A percentile compares a stretch with the other conserved stretches of the same genome.
Evolutionary conservation across 108 stramenopile species (phyloP).

Genomic region (Parietichytrium sp.): DNA sequence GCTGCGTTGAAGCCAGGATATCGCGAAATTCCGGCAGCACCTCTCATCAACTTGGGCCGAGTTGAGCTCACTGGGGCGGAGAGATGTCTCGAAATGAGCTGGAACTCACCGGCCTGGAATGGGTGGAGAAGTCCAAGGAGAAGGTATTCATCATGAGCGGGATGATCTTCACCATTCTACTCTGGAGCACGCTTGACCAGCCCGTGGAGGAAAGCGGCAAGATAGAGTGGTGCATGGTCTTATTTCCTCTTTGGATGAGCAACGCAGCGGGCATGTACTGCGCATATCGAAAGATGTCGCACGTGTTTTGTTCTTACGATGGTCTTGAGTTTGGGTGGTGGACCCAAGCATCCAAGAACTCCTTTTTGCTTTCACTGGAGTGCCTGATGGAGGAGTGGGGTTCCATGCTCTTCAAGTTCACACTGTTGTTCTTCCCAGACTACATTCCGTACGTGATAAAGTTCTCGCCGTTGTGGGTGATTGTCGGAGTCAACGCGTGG

Average conservation of each 20-base stretch:
- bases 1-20: too few relatives aligned
- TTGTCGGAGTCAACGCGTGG: not conserved
- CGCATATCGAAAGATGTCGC: too few relatives aligned
- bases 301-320: too few relatives aligned
- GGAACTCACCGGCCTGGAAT: too few relatives aligned
- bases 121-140: too few relatives aligned
- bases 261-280: not conserved
- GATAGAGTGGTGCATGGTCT: not conserved
- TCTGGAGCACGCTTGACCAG: slow-evolving; percentile 16
- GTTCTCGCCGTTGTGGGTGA: not conserved
- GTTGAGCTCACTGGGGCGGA: too few relatives aligned
- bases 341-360: not conserved
- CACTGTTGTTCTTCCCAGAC: not conserved
- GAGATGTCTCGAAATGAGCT: too few relatives aligned
- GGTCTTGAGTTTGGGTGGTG: not conserved
- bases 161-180: not conserved
- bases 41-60: too few relatives aligned
- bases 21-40: too few relatives aligned
- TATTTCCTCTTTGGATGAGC: not conserved
- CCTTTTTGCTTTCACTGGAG: not conserved
- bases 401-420: not conserved
- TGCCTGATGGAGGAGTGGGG: not conserved
- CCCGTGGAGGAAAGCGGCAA: too few relatives aligned
- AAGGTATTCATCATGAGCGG: not conserved
- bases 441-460: not conserved